These are phyloP conservation scores for Leccinum solheimii DNA, from an alignment of 1,284 basidiomycete genomes.

Conservation along the genomic window DNA sequence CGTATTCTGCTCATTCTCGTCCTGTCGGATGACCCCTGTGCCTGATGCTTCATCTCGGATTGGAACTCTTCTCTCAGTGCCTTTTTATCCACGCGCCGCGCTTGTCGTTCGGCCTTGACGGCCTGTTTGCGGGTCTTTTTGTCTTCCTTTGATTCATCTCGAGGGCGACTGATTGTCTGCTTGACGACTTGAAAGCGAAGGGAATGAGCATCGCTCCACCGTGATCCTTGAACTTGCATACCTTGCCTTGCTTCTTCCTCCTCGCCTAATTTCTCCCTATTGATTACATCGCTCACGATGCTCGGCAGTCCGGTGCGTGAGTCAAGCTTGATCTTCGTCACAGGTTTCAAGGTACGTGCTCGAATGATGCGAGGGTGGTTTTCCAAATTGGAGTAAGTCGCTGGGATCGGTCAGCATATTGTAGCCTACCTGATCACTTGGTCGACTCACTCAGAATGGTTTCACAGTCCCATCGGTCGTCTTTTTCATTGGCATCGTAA, in stretches of 20 bases:
- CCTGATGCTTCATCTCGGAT: conserved; percentile 73
- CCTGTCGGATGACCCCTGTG: conserved; percentile 49
- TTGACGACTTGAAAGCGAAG: conserved; percentile 33
- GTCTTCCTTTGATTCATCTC: conserved; percentile 82
- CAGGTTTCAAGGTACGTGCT: conserved; percentile 53
- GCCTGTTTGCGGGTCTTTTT: conserved; percentile 88
- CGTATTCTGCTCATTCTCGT: conserved; percentile 17
- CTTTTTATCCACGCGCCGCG: conserved; percentile 82
- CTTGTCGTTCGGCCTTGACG: conserved; percentile 79
- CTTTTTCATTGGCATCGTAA: conserved; percentile 52
- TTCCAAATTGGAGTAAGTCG: conserved; percentile 93
- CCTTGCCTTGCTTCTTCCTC: conserved; percentile 36
- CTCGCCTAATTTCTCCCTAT: conserved; percentile 24
- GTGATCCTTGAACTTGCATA: conserved; percentile 7
- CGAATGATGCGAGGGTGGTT: conserved; percentile 90
- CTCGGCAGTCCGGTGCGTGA: conserved; percentile 74
- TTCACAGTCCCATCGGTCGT: conserved; percentile 92
- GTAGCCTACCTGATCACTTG: neutral
- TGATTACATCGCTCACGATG: conserved; percentile 36
- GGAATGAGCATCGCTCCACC: conserved; percentile 2
- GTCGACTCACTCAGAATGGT: conserved; percentile 84
- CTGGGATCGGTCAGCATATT: conserved; percentile 45
- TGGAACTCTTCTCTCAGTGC: conserved; percentile 73
- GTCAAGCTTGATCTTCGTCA: conserved; percentile 70
- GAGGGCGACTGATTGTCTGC: conserved; percentile 65